phyloP scores from a whole-genome alignment of 495 filamentous ascomycete genomes.

The Corynascus novoguineensis region DNA sequence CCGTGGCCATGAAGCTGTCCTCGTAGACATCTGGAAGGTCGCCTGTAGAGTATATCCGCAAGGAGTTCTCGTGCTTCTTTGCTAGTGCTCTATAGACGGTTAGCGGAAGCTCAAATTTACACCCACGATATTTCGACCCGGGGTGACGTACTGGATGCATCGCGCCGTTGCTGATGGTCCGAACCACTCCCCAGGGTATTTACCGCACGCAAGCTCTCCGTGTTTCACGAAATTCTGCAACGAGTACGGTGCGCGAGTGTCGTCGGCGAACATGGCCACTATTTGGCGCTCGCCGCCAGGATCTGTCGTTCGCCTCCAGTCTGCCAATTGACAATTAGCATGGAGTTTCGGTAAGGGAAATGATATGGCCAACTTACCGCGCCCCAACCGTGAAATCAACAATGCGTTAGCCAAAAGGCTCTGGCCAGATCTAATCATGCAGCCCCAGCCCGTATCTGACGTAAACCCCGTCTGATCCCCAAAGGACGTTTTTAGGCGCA shows the following conservation, averaged over 20 bases:
- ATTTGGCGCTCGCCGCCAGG: conserved; percentile 61
- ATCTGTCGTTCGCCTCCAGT: conserved; percentile 66
- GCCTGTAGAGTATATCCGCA: conserved; percentile 83
- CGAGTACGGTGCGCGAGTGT: conserved; percentile 80
- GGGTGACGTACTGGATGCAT: conserved; percentile 75
- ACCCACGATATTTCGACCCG: not conserved
- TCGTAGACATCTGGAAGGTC: conserved; percentile 91
- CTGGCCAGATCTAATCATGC: conserved; percentile 98
- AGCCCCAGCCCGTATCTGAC: conserved; percentile 95
- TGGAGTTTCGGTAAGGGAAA: not conserved
- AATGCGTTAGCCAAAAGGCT: conserved; percentile 86
- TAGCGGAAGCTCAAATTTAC: not conserved
- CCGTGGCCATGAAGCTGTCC: conserved; percentile 72
- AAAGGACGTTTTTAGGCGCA: conserved; percentile 76
- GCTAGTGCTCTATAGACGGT: conserved; percentile 58
- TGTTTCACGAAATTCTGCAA: conserved; percentile 92
- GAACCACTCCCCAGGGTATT: conserved; percentile 97
- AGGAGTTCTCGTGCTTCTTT: conserved; percentile 49
- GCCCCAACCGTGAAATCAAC: conserved; percentile 62
- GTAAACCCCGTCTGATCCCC: conserved; percentile 78
- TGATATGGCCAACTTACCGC: conserved; percentile 54
- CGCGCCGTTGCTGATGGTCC: conserved; percentile 95
- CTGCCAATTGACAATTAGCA: conserved; percentile 38
- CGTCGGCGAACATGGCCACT: conserved; percentile 84
- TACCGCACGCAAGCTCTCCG: conserved; percentile 82